A percentile compares a stretch with the other conserved stretches of the same genome.
Evolutionary conservation across 2,329 filamentous ascomycete species (phyloP).

Genomic region (Bipolaris gigantea): DNA sequence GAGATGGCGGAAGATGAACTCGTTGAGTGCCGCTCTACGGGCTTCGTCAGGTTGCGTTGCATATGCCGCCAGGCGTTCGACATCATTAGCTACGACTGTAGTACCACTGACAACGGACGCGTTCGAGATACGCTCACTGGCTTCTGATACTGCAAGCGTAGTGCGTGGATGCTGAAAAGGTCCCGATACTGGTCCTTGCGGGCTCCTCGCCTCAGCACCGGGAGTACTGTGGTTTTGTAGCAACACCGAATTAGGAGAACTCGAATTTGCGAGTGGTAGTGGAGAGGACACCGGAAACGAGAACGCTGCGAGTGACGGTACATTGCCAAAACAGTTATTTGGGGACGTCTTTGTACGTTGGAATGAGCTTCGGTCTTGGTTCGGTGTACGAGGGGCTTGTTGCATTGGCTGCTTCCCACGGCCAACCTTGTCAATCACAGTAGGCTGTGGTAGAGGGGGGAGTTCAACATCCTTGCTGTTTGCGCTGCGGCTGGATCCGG

Average conservation of each 20-base stretch:
- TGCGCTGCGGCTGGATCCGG: constrained; percentile 21
- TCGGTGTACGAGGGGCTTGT: constrained; percentile 10
- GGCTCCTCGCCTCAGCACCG: constrained; percentile 11
- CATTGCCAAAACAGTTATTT: constrained; percentile 9
- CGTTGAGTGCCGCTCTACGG: constrained; percentile 50
- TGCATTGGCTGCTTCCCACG: constrained; percentile 5
- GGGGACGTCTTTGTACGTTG: constrained; percentile 2
- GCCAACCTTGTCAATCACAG: constrained; percentile 21
- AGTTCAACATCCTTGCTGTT: constrained; percentile 28
- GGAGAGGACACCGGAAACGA: constrained; percentile 19
- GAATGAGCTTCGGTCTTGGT: constrained; percentile 3
- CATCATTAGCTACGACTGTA: not conserved
- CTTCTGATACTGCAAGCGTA: constrained; percentile 11
- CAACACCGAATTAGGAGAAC: constrained; percentile 18
- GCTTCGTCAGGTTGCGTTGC: constrained; percentile 45
- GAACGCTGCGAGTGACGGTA: constrained; percentile 8
- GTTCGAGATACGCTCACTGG: not conserved
- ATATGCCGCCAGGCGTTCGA: constrained; percentile 36
- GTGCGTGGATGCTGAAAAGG: not conserved
- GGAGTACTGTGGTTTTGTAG: constrained; percentile 25
- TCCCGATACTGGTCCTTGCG: not conserved
- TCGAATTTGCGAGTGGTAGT: constrained; percentile 3
- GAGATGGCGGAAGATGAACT: constrained; percentile 55
- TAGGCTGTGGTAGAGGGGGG: constrained; percentile 44
- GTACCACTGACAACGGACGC: not conserved